Evolutionary conservation across 495 filamentous ascomycete genomes (phyloP), one percentile per base, ranked within the genome.

Genomic region (Hypomontagnella submonticulosa): DNA sequence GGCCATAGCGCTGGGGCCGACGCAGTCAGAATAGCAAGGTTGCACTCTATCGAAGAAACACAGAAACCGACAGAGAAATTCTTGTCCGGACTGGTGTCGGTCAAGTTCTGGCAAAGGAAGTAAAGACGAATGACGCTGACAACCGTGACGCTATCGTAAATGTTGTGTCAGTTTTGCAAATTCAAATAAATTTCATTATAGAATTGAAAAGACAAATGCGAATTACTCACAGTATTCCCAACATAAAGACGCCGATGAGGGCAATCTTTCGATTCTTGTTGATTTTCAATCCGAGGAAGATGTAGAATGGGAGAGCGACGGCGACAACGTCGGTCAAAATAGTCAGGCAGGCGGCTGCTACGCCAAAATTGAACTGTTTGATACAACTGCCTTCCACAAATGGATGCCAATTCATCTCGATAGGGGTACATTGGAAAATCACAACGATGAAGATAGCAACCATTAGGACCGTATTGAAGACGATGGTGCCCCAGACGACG

Each of bases 271-370:
- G 72, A 20, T 79, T 75, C 3, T 70, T 66, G 1, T 67, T 75
- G 72, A 85, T 83, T 32, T 82, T 76, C 16, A 85, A 67, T 0
- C 70, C 68, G 57, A 76, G 80, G 18, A 81, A 78, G 46, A 84
- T 83, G 8, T 79, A 77, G 32, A 79, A 76, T 0, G 83, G 83
- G 23, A 85, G 79, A 0, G 74, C 67, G 0, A 85, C 71, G 4
- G 81, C 73, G 52, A 83, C 61, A 0, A 82, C 41, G 52, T 85
- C 83, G 1, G 81, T 83, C 43, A 81, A 63, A 11, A 84, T 75
- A 13, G 79, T 79, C 8, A 84, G 13, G 4, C 66, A 76, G 2
- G 79, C 80, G 6, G 77, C 79, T 2, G 72, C 73, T 0, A 84
- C 68, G 44, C 76, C 83, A 65, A 84, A 84, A 7, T n/a, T 40